A percentile compares a stretch with the other conserved stretches of the same genome.
Evolutionary conservation across 208 protist genomes (phyloP).

Genomic region (Crithidia sp.): DNA sequence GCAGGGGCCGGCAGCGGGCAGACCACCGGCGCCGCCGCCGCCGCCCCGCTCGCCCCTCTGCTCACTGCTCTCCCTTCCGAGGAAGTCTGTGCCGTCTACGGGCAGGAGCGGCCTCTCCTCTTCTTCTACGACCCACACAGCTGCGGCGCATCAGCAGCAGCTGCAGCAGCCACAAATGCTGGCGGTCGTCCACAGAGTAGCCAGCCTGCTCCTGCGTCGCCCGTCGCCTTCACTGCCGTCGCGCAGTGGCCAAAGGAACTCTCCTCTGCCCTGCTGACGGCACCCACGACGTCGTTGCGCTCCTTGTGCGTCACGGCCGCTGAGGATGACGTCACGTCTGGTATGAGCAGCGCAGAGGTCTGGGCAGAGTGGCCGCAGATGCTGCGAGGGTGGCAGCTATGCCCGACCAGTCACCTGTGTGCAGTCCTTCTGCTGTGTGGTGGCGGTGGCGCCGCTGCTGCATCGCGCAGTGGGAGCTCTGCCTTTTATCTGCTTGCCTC

Average conservation of each 20-base stretch:
- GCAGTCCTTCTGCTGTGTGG: background rate
- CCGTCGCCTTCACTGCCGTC: background rate
- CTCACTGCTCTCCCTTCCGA: slow-evolving; percentile 22
- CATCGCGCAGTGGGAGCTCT: background rate
- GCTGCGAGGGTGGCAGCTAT: slow-evolving; percentile 46
- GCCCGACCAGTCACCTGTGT: slow-evolving; percentile 41
- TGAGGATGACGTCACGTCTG: slow-evolving; percentile 23
- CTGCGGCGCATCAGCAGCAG: background rate
- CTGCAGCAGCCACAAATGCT: slow-evolving; percentile 4
- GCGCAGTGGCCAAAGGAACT: slow-evolving; percentile 14
- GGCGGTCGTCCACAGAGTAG: background rate
- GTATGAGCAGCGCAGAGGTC: slow-evolving; percentile 15
- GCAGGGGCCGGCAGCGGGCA: background rate
- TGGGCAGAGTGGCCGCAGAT: slow-evolving; percentile 41
- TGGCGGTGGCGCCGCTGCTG: background rate
- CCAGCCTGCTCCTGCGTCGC: background rate
- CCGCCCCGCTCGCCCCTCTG: slow-evolving; percentile 4
- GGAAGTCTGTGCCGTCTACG: slow-evolving; percentile 18
- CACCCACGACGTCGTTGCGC: slow-evolving; percentile 11
- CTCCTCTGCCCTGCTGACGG: slow-evolving; percentile 1
- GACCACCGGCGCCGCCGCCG: background rate
- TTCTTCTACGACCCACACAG: slow-evolving; percentile 26
- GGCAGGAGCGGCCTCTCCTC: slow-evolving; percentile 23
- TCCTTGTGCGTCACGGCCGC: slow-evolving; percentile 20
- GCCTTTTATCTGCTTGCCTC: slow-evolving; percentile 30